phyloP scores from a whole-genome alignment of 495 filamentous ascomycete genomes.

The Achaetomiella virescens region DNA sequence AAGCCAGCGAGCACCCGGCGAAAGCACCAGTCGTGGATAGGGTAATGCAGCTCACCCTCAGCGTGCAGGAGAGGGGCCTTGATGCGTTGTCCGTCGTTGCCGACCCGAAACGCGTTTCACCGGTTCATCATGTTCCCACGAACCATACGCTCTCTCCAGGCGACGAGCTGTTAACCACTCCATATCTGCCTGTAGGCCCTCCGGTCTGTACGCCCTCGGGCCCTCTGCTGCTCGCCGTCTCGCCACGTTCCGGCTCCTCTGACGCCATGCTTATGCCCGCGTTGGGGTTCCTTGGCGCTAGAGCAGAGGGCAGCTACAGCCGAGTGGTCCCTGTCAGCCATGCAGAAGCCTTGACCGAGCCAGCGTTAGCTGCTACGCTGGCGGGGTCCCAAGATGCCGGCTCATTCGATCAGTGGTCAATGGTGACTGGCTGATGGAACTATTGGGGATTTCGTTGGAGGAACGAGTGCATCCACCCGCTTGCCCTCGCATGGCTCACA shows the following conservation, averaged over 20 bases:
- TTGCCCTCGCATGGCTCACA: conserved; percentile 26
- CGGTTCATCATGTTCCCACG: neutral
- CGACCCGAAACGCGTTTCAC: neutral
- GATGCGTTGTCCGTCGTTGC: conserved; percentile 28
- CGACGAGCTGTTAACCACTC: neutral
- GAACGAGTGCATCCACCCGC: conserved; percentile 13
- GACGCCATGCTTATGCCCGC: conserved; percentile 19
- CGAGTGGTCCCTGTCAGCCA: conserved; percentile 17
- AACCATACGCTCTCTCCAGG: too few relatives aligned
- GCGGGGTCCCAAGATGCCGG: conserved; percentile 21
- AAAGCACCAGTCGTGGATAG: conserved; percentile 12
- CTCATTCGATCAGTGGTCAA: conserved; percentile 21
- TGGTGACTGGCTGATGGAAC: conserved; percentile 10
- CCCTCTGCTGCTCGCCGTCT: neutral
- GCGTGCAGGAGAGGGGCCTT: conserved; percentile 26
- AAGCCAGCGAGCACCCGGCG: conserved; percentile 8
- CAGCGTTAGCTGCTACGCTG: conserved; percentile 20
- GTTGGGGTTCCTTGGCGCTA: conserved; percentile 8
- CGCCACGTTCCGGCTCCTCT: neutral
- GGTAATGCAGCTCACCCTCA: conserved; percentile 11
- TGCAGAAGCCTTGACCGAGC: conserved; percentile 14
- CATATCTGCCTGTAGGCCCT: neutral
- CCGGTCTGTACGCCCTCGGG: neutral
- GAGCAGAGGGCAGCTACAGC: conserved; percentile 8
- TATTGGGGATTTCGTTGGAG: conserved; percentile 14